A percentile compares a stretch with the other conserved stretches of the same genome.
Conservation (phyloP, 192 early-diverging fungal species). For the Backusella luteola region DNA sequence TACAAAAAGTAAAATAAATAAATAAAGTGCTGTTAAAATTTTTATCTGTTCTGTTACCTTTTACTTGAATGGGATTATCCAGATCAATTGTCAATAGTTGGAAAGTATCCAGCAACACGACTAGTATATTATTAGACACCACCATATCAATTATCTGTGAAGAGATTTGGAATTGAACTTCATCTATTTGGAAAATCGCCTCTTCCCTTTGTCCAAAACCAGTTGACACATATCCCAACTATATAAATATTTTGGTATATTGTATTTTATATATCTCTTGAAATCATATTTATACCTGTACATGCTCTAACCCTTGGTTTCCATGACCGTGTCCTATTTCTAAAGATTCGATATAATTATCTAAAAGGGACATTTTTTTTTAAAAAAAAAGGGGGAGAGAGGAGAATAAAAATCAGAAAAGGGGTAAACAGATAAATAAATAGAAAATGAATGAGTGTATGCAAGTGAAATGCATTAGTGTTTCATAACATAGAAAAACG, state of each 20-base stretch:
- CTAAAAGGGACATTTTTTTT: slow-evolving; percentile 42
- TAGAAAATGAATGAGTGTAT: slow-evolving; percentile 7
- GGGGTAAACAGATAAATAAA: background rate
- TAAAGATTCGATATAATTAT: slow-evolving; percentile 45
- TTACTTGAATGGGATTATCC: slow-evolving; percentile 73
- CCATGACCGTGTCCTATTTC: slow-evolving; percentile 28
- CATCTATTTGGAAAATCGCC: slow-evolving; percentile 79
- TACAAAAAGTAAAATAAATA: background rate
- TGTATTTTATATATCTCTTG: background rate
- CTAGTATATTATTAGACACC: slow-evolving; percentile 85
- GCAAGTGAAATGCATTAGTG: background rate
- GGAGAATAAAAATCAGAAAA: background rate
- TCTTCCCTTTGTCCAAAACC: slow-evolving; percentile 48
- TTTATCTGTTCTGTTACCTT: slow-evolving; percentile 47
- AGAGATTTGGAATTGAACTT: slow-evolving; percentile 88
- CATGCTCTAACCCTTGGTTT: slow-evolving; percentile 22
- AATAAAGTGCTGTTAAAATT: background rate
- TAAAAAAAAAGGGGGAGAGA: background rate
- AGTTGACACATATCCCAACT: slow-evolving; percentile 51
- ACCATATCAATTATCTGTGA: slow-evolving; percentile 67
- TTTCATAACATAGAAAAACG: background rate
- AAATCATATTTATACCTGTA: slow-evolving; percentile 12
- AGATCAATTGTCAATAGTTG: slow-evolving; percentile 87
- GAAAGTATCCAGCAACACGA: slow-evolving; percentile 74
- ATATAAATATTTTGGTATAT: slow-evolving; percentile 5